A percentile compares a stretch with the other conserved stretches of the same genome.
Evolutionary conservation across 176 grass and related monocot genomes (phyloP).

Genomic region (Poa pratensis): DNA sequence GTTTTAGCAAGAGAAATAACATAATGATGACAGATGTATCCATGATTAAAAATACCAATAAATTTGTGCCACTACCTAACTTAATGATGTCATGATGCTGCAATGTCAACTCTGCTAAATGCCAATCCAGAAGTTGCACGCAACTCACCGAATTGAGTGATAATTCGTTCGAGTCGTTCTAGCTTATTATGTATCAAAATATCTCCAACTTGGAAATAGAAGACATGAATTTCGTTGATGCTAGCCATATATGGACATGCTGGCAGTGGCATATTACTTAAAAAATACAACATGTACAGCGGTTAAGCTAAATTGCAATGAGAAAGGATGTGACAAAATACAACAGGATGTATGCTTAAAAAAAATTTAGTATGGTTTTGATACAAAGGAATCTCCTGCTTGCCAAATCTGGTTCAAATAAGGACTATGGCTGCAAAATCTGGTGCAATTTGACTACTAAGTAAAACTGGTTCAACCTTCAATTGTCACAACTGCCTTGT

Average conservation of each 20-base stretch:
- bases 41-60: not conserved
- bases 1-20: not conserved
- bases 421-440: not conserved
- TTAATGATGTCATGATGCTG: not conserved
- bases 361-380: too few species aligned
- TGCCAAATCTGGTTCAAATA: not conserved
- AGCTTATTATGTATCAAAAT: not conserved
- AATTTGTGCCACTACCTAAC: not conserved
- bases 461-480: not conserved
- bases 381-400: too few species aligned
- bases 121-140: not conserved
- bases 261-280: not conserved
- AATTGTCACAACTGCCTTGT: not conserved
- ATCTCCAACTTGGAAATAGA: not conserved
- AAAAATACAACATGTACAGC: too few species aligned
- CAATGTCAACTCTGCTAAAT: conserved; percentile 3
- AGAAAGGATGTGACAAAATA: too few species aligned
- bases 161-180: not conserved
- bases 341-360: too few species aligned
- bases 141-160: not conserved
- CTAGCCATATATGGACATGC: not conserved
- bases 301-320: too few species aligned
- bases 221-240: not conserved
- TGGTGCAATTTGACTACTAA: not conserved
- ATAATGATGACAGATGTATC: too few species aligned